Base-by-base conservation (phyloP, 2,329 filamentous ascomycete genomes). In the Sordariomycetes sp. region DNA sequence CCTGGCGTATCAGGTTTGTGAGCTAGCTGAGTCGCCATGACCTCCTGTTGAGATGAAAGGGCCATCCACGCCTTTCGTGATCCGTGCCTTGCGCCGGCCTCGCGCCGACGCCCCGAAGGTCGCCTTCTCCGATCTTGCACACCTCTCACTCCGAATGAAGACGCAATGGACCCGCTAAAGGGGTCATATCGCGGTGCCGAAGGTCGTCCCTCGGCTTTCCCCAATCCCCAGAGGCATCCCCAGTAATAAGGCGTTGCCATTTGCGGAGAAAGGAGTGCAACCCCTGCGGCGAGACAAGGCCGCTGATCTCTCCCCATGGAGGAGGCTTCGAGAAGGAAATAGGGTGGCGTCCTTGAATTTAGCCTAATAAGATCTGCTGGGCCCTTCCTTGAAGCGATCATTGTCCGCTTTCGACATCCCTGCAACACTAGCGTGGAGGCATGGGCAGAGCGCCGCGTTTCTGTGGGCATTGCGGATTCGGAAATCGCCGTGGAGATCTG, bases 271-370 rank as follows among this genome's bases (percentile, higher is more conserved):
- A 10, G 20, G 5, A 14, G 8, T 12, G 4, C 46, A 50, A 25
- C 55, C 40, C 32, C 40, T 50, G 28, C 25, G 37, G 37, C 40
- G 12, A 53, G 56, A 58, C 24, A 46, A 24, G 20, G 20, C 46
- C 11, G 18, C 22, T n/a, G 20, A 58, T 54, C 56, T 34, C 46
- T 20, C 51, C 56, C 16, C 18, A 54, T 40, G n/a, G 11, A 52
- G 50, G 34, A 58, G 56, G 32, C 56, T 58, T 58, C 56, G 35
- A 58, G 56, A 58, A 58, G 56, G 18, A 58, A 53, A 46, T 22
- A 40, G 53, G 12, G 34, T 40, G 22, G 16, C 14, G 11, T 22
- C 6, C 35, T 24, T 12, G 46, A 50, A 20, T 50, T 50, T 24
- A 50, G 46, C 20, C 46, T 50, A 50, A 50, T 50, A 24, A 10